Conservation (phyloP, 129 eudicot species). For the Pulicaria dysenterica region DNA sequence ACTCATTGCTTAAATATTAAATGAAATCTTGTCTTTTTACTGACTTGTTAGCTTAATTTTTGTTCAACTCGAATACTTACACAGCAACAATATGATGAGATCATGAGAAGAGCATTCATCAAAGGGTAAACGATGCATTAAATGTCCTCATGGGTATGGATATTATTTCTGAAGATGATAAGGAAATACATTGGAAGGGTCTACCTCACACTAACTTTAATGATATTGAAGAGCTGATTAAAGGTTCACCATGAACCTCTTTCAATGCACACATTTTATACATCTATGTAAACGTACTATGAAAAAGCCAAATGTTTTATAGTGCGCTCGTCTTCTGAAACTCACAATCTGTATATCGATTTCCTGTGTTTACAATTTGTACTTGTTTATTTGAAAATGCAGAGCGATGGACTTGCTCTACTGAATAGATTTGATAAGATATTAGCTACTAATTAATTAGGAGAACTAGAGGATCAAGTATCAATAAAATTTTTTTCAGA, state of each 20-base stretch:
- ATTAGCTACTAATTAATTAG: constrained; percentile 55
- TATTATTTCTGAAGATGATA: constrained; percentile 61
- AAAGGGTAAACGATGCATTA: constrained; percentile 70
- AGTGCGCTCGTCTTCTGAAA: neutral
- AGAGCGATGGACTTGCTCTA: constrained; percentile 55
- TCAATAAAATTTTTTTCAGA: constrained; percentile 11
- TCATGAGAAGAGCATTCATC: constrained; percentile 66
- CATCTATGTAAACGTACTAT: neutral
- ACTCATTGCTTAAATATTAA: neutral
- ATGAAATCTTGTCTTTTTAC: neutral
- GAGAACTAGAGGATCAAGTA: constrained; percentile 73
- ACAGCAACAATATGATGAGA: constrained; percentile 51
- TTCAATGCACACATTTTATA: neutral
- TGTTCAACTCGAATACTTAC: neutral
- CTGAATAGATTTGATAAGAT: constrained; percentile 52
- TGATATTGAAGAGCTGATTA: constrained; percentile 51
- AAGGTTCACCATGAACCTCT: constrained; percentile 42
- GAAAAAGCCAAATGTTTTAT: neutral
- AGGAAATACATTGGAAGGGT: constrained; percentile 73
- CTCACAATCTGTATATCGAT: constrained; percentile 4
- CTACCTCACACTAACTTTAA: constrained; percentile 44
- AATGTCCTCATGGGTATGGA: constrained; percentile 75
- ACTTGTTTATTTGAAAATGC: constrained; percentile 23
- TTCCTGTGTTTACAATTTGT: neutral
- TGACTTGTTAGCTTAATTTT: neutral